Percentiles rank a stretch among this genome's conserved stretches.
phyloP scores from a whole-genome alignment of 495 filamentous ascomycete genomes.

The Aspergillus wentii region DNA sequence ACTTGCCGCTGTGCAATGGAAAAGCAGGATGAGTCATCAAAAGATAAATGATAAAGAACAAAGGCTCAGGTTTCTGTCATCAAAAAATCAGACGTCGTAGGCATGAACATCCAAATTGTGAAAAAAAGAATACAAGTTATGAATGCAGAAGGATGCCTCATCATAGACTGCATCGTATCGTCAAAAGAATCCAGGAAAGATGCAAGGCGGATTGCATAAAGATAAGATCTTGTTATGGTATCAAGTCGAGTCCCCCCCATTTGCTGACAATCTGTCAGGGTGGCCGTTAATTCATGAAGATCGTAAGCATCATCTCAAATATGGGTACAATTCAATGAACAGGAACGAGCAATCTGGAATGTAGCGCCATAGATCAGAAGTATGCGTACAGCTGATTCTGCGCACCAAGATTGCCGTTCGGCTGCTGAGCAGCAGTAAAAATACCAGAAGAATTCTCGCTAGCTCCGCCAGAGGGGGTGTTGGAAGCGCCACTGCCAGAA shows the following conservation, averaged over 20 bases:
- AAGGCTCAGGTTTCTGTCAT: too few relatives aligned
- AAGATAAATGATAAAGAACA: constrained; percentile 9
- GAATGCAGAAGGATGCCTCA: constrained; percentile 9
- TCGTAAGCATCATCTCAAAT: constrained; percentile 40
- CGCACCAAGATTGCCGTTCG: constrained; percentile 20
- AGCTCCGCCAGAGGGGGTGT: constrained; percentile 25
- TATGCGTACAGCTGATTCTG: constrained; percentile 29
- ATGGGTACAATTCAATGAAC: constrained; percentile 38
- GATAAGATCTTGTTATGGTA: constrained; percentile 27
- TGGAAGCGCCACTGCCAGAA: constrained; percentile 25
- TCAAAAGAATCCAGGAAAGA: constrained; percentile 10
- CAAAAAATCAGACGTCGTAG: constrained; percentile 7
- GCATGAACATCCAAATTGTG: constrained; percentile 10
- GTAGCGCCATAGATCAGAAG: constrained; percentile 19
- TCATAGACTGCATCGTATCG: constrained; percentile 13
- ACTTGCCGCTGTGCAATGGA: constrained; percentile 11
- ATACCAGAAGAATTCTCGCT: constrained; percentile 22
- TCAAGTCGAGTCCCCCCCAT: constrained; percentile 19
- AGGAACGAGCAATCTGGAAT: constrained; percentile 9
- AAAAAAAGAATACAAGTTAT: constrained; percentile 22
- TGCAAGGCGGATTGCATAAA: constrained; percentile 14
- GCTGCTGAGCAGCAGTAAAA: constrained; percentile 22
- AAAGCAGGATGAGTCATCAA: constrained; percentile 5
- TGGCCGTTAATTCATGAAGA: constrained; percentile 42
- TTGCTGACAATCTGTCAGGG: constrained; percentile 28